Evolutionary conservation across 1,139 yeast genomes (phyloP), one percentile per base, ranked within the genome.

Genomic region (Pichia sp.): DNA sequence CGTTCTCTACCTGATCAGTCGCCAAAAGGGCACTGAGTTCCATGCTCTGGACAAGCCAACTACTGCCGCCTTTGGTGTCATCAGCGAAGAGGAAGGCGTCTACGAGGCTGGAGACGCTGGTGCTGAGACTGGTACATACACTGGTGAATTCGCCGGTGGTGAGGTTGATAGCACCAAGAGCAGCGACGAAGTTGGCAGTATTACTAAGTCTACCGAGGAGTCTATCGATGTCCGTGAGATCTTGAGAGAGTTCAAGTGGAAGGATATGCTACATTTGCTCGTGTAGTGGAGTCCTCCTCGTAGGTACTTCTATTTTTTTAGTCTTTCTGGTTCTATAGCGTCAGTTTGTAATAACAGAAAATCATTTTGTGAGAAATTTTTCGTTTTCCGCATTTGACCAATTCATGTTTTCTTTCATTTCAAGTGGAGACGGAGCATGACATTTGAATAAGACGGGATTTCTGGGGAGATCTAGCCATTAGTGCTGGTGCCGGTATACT

Each of bases 31-130:
- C 2, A 67, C 65, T 1, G 77, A 76, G 36, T 85, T 85, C 67
- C 79, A 81, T 8, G 85, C 85, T 2, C 72, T 85, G 59, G 81
- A 82, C 49, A 79, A 70, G 62, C 82, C 81, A n/a, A 51, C 51
- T 7, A 48, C 51, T 30, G 52, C 52, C 8, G 61, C 58, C n/a
- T 57, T 57, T 47, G 61, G 61, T 52, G 53, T 51, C 7, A 32
- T 50, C 23, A 47, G 30, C 8, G 45, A 47, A n/a, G 58, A 51
- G 19, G 57, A 56, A 19, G 57, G 42, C 7, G 47, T 53, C 15
- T 50, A 47, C 38, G 58, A 49, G 29, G 26, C 45, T 38, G 56
- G 30, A 29, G 55, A 53, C 16, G 38, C 4, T 45, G 45, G 34
- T 1, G n/a, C 41, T 11, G 47, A 13, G 8, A 19, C 34, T 8